Evolutionary conservation across 2,329 filamentous ascomycete species (phyloP), one percentile per base, ranked within the genome.

Genomic region (Arthroderma sp.): DNA sequence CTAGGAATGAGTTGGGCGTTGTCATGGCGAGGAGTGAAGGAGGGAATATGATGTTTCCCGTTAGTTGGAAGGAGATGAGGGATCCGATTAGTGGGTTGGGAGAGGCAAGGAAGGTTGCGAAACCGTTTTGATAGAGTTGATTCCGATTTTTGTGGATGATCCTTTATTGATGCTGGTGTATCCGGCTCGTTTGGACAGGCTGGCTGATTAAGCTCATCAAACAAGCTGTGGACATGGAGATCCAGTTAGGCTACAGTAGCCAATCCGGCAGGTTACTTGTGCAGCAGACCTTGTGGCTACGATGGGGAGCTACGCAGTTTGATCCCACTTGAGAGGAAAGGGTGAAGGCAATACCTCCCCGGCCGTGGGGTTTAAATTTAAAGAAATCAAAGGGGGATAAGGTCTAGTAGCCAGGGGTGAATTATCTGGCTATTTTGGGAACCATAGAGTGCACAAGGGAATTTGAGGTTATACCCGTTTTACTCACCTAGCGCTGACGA

Each of bases 31-130:
- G 82, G 64, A 94, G 89, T 68, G 89, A 95, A 69, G 81, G 81
- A 1, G 91, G 91, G 0, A 91, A 94, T 72, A 81, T 87, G 65
- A 95, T 97, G 90, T 86, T 87, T 66, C 91, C 93, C 1, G 81
- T 95, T 57, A 94, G 85, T 72, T 98, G 93, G 93, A 94, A 86
- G 75, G 91, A 97, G 74, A 95, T 94, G 75, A 81, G 82, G 67
- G 91, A 97, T 75, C 83, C 84, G 0, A 82, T 86, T 66, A 94
- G 86, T 5, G 90, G 89, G 2, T 68, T 77, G 49, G 83, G 78
- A 63, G 93, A 97, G 79, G 74, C 75, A 63, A 84, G 93, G 70
- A 98, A 98, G 77, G 93, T 96, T 59, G 93, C 93, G 19, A 93
- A 94, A 74, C 93, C 93, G 25, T 87, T 87, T 67, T 93, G 80